Conservation (phyloP, 768 basidiomycete species). For the Rossbeevera mucosa region DNA sequence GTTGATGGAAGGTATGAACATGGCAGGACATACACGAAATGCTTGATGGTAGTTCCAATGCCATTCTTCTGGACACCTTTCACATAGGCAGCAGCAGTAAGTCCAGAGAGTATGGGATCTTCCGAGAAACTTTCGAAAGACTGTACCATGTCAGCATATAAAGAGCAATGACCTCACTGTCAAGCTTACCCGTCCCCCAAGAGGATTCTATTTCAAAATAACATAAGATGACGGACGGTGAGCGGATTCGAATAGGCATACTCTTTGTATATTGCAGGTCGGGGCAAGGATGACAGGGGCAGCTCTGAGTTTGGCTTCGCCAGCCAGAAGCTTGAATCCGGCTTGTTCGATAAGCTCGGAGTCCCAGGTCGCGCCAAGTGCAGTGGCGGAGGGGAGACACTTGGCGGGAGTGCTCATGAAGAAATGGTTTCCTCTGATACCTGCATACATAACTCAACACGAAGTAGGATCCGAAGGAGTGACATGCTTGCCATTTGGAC, state of each 20-base stretch:
- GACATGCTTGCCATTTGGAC: slow-evolving; percentile 58
- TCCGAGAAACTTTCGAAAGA: slow-evolving; percentile 79
- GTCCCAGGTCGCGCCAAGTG: slow-evolving; percentile 73
- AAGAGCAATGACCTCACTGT: neutral
- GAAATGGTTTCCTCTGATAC: slow-evolving; percentile 68
- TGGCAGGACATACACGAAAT: slow-evolving; percentile 56
- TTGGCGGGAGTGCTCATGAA: slow-evolving; percentile 81
- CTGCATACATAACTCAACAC: slow-evolving; percentile 20
- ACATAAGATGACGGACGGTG: neutral
- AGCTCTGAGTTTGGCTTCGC: slow-evolving; percentile 66
- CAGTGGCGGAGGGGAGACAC: slow-evolving; percentile 70
- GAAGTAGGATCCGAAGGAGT: neutral
- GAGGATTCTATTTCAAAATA: slow-evolving; percentile 46
- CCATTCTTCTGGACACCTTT: slow-evolving; percentile 74
- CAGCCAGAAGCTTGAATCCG: slow-evolving; percentile 60
- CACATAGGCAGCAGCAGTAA: slow-evolving; percentile 67
- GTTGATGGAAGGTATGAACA: neutral
- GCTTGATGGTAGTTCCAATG: slow-evolving; percentile 74
- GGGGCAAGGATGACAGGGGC: slow-evolving; percentile 72
- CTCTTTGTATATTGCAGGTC: slow-evolving; percentile 82
- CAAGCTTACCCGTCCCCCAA: slow-evolving; percentile 57
- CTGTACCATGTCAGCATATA: slow-evolving; percentile 30
- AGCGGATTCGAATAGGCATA: slow-evolving; percentile 24
- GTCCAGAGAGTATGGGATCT: slow-evolving; percentile 70
- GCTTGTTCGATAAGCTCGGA: slow-evolving; percentile 56